Evolutionary conservation across 2,329 filamentous ascomycete genomes (phyloP), one percentile per base, ranked within the genome.

Genomic region (Exophiala calicioides): DNA sequence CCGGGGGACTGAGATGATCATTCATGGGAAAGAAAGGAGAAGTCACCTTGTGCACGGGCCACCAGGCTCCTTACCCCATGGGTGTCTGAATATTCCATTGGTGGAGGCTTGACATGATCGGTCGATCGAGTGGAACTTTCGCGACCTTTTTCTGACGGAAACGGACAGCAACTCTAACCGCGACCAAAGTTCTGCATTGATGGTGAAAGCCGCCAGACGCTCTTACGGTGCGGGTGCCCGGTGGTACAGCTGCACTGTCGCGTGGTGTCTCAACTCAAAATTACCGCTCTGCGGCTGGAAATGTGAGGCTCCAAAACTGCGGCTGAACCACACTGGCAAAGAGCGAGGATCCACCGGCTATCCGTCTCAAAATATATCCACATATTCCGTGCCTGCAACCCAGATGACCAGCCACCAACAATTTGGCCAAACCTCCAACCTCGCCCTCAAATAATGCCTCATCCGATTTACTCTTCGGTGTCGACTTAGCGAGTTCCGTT

Each of bases 71-170:
- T 24, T 37, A 21, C 19, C 18, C 37, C 33, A 35, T 31, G 38
- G 36, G 37, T 13, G 12, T 21, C 13, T 9, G 16, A 23, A 34
- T 4, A 32, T 31, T 20, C 38, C n/a, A 42, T 41, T 26, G 37
- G 37, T 36, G 35, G 38, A 23, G 27, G 32, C 20, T 47, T 47
- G 20, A 43, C 34, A 27, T 32, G 31, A 47, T 47, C 38, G 24
- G 13, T 33, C 38, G 38, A 37, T 47, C 31, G 26, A 35, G 43
- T 23, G 24, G 44, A 32, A 47, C 31, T 37, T 21, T 18, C 9
- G 18, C 27, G 15, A 6, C 10, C 16, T 20, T 41, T 36, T 23
- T 23, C 19, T 10, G 16, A 31, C 15, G 31, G 26, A 40, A 37
- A 41, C 30, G 31, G 18, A 20, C 31, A 42, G 38, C 21, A 42